Base-by-base conservation (phyloP, 139 green algal species). In the Zygnema cylindricum region DNA sequence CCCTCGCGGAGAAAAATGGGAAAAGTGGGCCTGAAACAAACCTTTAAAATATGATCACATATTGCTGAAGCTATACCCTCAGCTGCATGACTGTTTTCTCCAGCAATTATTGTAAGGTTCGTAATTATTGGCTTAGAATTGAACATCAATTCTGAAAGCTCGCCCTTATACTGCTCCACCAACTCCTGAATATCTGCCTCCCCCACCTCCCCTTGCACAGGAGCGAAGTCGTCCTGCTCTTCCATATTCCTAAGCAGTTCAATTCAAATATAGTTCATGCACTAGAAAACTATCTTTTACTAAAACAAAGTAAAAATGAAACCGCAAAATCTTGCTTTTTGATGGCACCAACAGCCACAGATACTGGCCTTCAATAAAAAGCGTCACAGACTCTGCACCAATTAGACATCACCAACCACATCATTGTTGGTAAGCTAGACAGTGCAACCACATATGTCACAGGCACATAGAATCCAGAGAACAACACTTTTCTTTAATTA, bases 61-160 rank as follows among this genome's bases (percentile, higher is more conserved):
- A 86, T 69, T 55, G 69, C 39, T 32, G 36, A 23, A 2, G 42
- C 43, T 69, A 79, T 43, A 30, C 40, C 35, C 55, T 30, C 2
- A 38, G 71, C 54, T 25, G 71, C 91, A 33, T 87, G 76, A 38
- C n/a, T 42, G 55, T 92, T 85, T 36, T 93, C 91, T 30, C 33
- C 88, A 0, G 91, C 92, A 32, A 94, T 86, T 81, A 92, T 92
- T 23, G 89, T 92, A 1, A 94, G 86, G 54, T 75, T 92, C 43
- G 82, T 93, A 73, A 94, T 94, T n/a, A 91, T 89, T 16, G 89
- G 76, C 75, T 94, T 94, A 54, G 42, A 76, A 81, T 92, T 92
- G 55, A 86, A 89, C 1, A 86, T 94, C 78, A 94, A 40, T 41
- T 92, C 92, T 49, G 21, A 21, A 32, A 90, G 43, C 76, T 86